Conservation (phyloP, 164 flowering plant species). For the Vitis amurensis region DNA sequence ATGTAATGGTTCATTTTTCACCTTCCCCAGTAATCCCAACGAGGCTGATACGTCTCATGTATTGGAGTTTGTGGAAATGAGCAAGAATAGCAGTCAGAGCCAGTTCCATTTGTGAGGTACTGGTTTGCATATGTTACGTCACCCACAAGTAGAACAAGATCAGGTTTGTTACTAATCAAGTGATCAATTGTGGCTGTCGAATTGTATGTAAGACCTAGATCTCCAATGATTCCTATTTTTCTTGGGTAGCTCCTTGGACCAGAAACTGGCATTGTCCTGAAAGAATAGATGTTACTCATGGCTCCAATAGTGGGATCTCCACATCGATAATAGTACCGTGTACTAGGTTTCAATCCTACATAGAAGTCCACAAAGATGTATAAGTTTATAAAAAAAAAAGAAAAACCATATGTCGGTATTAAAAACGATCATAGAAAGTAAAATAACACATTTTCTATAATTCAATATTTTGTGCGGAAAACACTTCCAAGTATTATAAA, state of each 20-base stretch:
- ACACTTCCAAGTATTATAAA: no score
- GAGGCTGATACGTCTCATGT: slow-evolving; percentile 94
- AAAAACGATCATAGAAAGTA: no score
- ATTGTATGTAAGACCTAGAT: slow-evolving; percentile 91
- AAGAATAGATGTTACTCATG: slow-evolving; percentile 60
- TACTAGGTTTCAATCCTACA: slow-evolving; percentile 69
- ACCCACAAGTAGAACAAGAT: slow-evolving; percentile 78
- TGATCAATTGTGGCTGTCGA: slow-evolving; percentile 73
- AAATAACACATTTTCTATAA: no score
- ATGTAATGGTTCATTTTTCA: slow-evolving; percentile 15
- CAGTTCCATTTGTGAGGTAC: slow-evolving; percentile 90
- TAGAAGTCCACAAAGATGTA: no score
- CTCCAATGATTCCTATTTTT: slow-evolving; percentile 80
- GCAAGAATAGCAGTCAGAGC: slow-evolving; percentile 84
- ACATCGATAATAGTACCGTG: slow-evolving; percentile 73
- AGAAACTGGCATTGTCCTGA: slow-evolving; percentile 81
- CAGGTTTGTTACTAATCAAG: slow-evolving; percentile 66
- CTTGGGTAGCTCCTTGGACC: slow-evolving; percentile 67
- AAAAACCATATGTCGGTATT: no score
- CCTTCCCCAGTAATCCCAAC: slow-evolving; percentile 99
- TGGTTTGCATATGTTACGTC: slow-evolving; percentile 84
- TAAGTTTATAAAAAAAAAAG: no score
- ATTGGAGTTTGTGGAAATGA: slow-evolving; percentile 71
- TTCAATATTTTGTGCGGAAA: no score
- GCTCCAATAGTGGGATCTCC: slow-evolving; percentile 87